Evolutionary conservation across 1,284 basidiomycete species (phyloP), one percentile per base, ranked within the genome.

Genomic region (Trametes versicolor): DNA sequence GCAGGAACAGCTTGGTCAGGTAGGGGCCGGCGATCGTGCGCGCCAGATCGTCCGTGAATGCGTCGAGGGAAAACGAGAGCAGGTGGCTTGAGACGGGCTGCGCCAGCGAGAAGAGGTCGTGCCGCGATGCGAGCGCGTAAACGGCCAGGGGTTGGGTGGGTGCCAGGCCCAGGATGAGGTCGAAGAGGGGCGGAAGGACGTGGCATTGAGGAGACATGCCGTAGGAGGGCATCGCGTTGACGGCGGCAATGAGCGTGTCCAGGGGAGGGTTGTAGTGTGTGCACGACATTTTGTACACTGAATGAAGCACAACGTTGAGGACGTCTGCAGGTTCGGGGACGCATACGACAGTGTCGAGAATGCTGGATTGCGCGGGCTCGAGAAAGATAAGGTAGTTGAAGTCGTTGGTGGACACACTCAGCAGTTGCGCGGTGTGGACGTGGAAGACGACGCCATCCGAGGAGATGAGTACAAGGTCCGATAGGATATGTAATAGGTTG

Each of bases 281-380:
- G 73, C 85, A 88, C 15, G 87, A 83, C 70, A 88, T 80, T 63
- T 85, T 82, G 74, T 91, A 90, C 60, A 88, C 74, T 4, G 82
- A 73, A 71, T 90, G 89, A 17, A 91, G 76, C 51, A 91, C 77
- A 66, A 91, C 80, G 68, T 91, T 91, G 64, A 91, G 77, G 17
- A 86, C 76, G 1, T 76, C 19, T 15, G 87, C 85, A 34, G 83
- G 71, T 66, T 88, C 87, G 9, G 81, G 75, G 39, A 88, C 74
- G 32, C 81, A 71, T 34, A 88, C 65, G 10, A 87, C 79, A n/a
- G 80, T 72, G 12, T 41, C 2, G n/a, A 25, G 19, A 10, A n/a
- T 5, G n/a, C 34, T 17, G 50, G 7, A 19, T 13, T 7, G 7
- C 8, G 27, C 8, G 4, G 27, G 5, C 8, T 29, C 17, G 27